phyloP scores from a whole-genome alignment of 2,329 filamentous ascomycete species.

The Trichoderma pleuroti region DNA sequence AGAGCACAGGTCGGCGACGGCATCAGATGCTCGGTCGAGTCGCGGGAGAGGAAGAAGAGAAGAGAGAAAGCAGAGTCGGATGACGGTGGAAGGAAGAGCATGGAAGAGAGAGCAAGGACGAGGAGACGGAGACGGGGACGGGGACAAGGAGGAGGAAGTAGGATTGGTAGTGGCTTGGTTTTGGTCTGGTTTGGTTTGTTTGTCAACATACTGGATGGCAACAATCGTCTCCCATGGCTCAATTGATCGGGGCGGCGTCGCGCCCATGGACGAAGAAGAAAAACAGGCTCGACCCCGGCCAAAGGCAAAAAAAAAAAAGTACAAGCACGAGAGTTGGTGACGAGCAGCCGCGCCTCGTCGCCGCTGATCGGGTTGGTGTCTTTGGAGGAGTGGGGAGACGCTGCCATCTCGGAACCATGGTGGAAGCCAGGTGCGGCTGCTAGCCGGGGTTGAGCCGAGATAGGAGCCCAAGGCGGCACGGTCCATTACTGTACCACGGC shows the following conservation, averaged over 20 bases:
- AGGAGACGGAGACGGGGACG: background rate
- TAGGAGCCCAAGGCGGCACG: background rate
- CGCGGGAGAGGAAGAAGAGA: background rate
- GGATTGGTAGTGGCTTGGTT: background rate
- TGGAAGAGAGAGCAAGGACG: background rate
- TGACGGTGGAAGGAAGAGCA: background rate
- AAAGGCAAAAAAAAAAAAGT: conserved; percentile 21
- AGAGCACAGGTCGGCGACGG: background rate
- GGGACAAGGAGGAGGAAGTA: background rate
- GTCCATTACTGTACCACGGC: background rate
- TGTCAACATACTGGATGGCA: conserved; percentile 42
- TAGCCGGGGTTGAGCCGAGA: background rate
- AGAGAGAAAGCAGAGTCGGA: background rate
- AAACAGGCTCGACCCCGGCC: conserved; percentile 17
- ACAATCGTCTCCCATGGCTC: conserved; percentile 48
- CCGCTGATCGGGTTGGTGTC: conserved; percentile 11
- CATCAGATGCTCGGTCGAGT: background rate
- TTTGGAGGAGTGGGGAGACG: background rate
- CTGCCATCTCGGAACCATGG: conserved; percentile 10
- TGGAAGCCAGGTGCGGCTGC: background rate
- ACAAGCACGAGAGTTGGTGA: conserved; percentile 22
- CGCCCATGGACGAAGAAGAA: conserved; percentile 40
- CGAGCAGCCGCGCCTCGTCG: background rate
- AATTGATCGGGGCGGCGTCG: conserved; percentile 40
- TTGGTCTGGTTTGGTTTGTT: conserved; percentile 18